phyloP scores from a whole-genome alignment of 306 rosid species.

The Pterocarpus santalinus region DNA sequence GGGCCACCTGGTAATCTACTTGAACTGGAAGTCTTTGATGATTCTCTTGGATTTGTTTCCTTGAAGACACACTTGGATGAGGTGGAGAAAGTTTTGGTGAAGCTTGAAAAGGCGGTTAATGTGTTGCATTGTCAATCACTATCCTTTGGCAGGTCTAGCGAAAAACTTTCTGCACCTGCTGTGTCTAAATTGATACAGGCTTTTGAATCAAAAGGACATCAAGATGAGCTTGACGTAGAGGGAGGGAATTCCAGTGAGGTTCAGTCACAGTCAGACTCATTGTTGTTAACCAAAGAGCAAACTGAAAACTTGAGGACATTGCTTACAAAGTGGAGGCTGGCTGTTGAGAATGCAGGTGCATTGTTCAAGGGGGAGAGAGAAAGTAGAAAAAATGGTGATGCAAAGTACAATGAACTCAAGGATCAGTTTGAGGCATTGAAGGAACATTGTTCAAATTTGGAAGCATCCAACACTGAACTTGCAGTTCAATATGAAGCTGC shows the following conservation, averaged over 20 bases:
- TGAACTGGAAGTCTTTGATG: slow-evolving; percentile 62
- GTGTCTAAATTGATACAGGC: slow-evolving; percentile 90
- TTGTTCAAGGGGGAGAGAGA: slow-evolving; percentile 70
- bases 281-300: slow-evolving; percentile 60
- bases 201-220: slow-evolving; percentile 70
- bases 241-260: slow-evolving; percentile 46
- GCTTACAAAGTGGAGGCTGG: slow-evolving; percentile 66
- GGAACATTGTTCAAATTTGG: slow-evolving; percentile 67
- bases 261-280: slow-evolving; percentile 58
- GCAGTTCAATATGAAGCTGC: slow-evolving; percentile 73
- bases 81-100: slow-evolving; percentile 63
- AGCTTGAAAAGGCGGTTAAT: slow-evolving; percentile 73
- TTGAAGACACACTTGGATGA: slow-evolving; percentile 63
- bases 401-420: slow-evolving; percentile 56
- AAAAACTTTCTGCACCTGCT: slow-evolving; percentile 62
- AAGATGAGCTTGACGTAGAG: slow-evolving; percentile 69
- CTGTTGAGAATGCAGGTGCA: slow-evolving; percentile 60
- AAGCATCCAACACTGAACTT: slow-evolving; percentile 76
- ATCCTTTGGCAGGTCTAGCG: slow-evolving; percentile 55
- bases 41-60: slow-evolving; percentile 61
- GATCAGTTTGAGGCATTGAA: slow-evolving; percentile 66
- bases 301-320: slow-evolving; percentile 64
- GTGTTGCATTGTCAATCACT: slow-evolving; percentile 57
- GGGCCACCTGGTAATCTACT: slow-evolving; percentile 43
- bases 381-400: slow-evolving; percentile 59